Base-by-base conservation (phyloP, 768 basidiomycete genomes). In the Hebeloma cylindrosporum region DNA sequence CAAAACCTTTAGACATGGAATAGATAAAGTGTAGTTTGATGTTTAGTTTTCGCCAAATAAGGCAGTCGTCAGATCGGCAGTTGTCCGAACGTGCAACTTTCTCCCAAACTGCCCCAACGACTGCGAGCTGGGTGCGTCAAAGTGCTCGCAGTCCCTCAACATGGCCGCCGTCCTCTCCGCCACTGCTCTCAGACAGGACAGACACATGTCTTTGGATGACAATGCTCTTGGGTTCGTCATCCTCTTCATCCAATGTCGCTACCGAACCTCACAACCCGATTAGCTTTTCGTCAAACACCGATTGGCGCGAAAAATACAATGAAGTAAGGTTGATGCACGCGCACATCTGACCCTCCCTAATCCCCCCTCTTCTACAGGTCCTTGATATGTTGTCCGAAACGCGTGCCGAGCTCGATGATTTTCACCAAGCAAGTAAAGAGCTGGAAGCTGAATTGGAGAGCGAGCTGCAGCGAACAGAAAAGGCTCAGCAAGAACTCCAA, bases 401-500 rank as follows among this genome's bases (percentile, higher is more conserved):
- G 25, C 80, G 86, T 48, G 74, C 81, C 8, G 92, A 93, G 66
- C 83, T 95, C 39, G 83, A 87, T 60, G 88, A 94, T 58, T 92
- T 92, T 62, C 85, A 91, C 58, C 74, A 83, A 55, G 83, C 88
- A 50, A 85, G 88, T 71, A 91, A 88, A 67, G 92, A 94, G 53
- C 79, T 95, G 26, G 93, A 95, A 68, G 88, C 92, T 45, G 95
- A 97, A 67, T 69, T 97, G 54, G 93, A 94, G 74, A 78, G 78
- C 51, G 95, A 98, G 63, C 71, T 98, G 45, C 88, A 89, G 60
- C 75, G 86, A 42, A 88, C 91, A 29, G 90, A 94, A 70, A 87
- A 83, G 65, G 75, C 86, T 1, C 88, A 92, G 61, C 80, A 83
- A 61, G 90, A 91, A 17, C 77, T 90, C 25, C 82, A 75, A 69